These are phyloP conservation scores for Murraya koenigii DNA, from an alignment of 345 rosid species.

Conservation along the genomic window DNA sequence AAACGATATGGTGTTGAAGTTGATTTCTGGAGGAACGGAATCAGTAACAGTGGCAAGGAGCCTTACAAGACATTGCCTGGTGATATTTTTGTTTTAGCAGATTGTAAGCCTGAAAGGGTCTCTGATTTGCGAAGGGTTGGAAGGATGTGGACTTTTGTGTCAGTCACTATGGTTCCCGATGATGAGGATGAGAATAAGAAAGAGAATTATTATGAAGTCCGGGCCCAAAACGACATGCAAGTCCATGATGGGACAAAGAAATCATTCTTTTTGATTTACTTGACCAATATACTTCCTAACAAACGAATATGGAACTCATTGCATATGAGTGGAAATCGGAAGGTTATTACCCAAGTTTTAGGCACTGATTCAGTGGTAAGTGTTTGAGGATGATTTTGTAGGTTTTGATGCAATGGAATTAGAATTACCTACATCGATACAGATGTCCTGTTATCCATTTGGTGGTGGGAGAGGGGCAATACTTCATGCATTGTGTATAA, in stretches of 20 bases:
- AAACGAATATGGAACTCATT: conserved; percentile 11
- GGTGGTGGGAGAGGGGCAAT: too few relatives aligned
- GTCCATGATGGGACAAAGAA: neutral
- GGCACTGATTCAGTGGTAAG: conserved; percentile 9
- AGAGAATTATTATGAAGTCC: neutral
- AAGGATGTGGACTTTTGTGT: conserved; percentile 30
- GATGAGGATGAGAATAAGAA: neutral
- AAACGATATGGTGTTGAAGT: conserved; percentile 21
- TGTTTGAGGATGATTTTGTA: neutral
- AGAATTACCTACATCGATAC: neutral
- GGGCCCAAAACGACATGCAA: neutral
- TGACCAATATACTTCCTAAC: conserved; percentile 32
- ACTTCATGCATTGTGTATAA: too few relatives aligned
- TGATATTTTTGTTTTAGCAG: conserved; percentile 36
- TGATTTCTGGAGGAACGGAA: conserved; percentile 36
- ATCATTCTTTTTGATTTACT: conserved; percentile 3
- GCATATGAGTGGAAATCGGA: neutral
- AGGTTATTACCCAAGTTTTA: conserved; percentile 13
- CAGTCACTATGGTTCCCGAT: neutral
- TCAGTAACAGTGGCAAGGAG: conserved; percentile 17
- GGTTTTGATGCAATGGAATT: neutral
- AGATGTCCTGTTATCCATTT: too few relatives aligned
- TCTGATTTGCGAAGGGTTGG: conserved; percentile 35
- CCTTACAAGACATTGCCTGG: conserved; percentile 43
- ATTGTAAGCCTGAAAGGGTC: conserved; percentile 30